Evolutionary conservation across 371 early-diverging fungal species (phyloP).

Genomic region (Nematocida minor): DNA sequence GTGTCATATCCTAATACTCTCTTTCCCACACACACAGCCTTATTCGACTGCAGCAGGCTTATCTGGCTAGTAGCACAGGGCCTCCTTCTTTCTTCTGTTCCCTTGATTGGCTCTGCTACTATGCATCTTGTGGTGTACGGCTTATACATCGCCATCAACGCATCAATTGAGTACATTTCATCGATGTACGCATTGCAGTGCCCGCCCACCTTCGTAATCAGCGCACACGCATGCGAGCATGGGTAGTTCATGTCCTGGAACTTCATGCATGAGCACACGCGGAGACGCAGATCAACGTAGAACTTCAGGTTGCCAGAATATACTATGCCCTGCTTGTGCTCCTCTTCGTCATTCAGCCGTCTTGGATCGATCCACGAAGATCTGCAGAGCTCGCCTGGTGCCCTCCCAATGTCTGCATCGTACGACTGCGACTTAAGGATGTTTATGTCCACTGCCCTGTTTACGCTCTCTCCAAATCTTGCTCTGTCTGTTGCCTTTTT

Average conservation of each 20-base stretch:
- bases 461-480: constrained; percentile 55
- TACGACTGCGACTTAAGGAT: constrained; percentile 36
- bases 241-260: constrained; percentile 63
- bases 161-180: constrained; percentile 48
- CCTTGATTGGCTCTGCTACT: constrained; percentile 42
- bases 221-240: constrained; percentile 62
- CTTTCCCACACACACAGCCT: background rate
- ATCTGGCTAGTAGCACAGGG: background rate
- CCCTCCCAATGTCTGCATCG: constrained; percentile 36
- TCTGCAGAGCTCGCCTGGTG: constrained; percentile 16
- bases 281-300: constrained; percentile 54
- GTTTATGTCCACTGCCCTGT: constrained; percentile 41
- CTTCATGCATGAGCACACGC: constrained; percentile 61
- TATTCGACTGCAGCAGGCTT: background rate
- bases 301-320: constrained; percentile 26
- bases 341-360: constrained; percentile 49
- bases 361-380: constrained; percentile 49
- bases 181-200: constrained; percentile 43
- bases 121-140: constrained; percentile 34
- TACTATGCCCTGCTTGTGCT: constrained; percentile 37
- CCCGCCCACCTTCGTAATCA: constrained; percentile 44
- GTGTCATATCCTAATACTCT: constrained; percentile 3
- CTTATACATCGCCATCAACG: constrained; percentile 36
- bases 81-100: constrained; percentile 37
- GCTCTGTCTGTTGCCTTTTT: constrained; percentile 36